Evolutionary conservation across 1,284 basidiomycete genomes (phyloP).

Genomic region (Fistulinella staudtii): DNA sequence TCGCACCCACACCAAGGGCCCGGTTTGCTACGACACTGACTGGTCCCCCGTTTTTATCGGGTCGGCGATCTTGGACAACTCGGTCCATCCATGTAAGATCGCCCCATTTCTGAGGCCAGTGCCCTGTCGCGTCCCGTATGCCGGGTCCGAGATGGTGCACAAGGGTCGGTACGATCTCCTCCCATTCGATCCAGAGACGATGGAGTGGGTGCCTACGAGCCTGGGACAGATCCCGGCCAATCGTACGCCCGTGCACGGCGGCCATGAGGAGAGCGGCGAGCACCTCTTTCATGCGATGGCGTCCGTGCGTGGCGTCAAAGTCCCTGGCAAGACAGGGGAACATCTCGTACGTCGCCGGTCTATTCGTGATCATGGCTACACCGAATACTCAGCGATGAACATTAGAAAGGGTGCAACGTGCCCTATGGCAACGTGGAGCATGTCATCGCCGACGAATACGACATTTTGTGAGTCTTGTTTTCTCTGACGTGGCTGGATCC

Average conservation of each 20-base stretch:
- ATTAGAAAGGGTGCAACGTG: constrained; percentile 42
- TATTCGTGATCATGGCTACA: too few species aligned
- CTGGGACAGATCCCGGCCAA: constrained; percentile 56
- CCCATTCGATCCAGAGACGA: constrained; percentile 57
- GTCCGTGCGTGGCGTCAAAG: constrained; percentile 44
- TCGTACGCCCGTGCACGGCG: constrained; percentile 51
- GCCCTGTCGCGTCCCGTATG: constrained; percentile 58
- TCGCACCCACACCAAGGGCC: too few species aligned
- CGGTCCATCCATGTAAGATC: constrained; percentile 80
- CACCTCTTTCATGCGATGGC: constrained; percentile 56
- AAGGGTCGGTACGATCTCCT: constrained; percentile 65
- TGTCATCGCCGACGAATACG: constrained; percentile 45
- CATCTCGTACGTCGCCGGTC: constrained; percentile 54
- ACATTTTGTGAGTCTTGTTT: constrained; percentile 49
- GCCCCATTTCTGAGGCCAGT: constrained; percentile 51
- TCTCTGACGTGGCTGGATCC: neutral
- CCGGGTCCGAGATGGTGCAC: constrained; percentile 56
- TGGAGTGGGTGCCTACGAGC: constrained; percentile 67
- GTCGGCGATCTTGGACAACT: constrained; percentile 59
- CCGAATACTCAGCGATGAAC: neutral
- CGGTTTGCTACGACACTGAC: too few species aligned
- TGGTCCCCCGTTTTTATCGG: constrained; percentile 71
- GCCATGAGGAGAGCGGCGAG: constrained; percentile 40
- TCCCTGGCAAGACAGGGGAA: constrained; percentile 70
- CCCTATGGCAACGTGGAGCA: constrained; percentile 42